Evolutionary conservation across 371 early-diverging fungal species (phyloP).

Genomic region (Mucor saturninus): DNA sequence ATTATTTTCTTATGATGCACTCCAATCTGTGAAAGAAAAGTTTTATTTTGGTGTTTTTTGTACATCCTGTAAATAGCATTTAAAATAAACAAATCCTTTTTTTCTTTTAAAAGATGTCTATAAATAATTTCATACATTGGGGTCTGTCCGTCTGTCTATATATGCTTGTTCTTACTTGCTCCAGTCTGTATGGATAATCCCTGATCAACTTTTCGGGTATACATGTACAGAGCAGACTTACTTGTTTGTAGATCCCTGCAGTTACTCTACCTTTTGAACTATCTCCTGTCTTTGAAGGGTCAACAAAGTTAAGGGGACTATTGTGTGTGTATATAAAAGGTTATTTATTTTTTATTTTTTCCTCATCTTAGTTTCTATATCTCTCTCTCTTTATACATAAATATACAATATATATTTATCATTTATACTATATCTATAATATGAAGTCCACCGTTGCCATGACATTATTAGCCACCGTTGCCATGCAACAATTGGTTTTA

Average conservation of each 20-base stretch:
- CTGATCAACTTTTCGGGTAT: constrained; percentile 9
- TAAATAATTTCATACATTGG: neutral
- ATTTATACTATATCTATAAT: neutral
- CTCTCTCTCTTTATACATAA: neutral
- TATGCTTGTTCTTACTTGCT: neutral
- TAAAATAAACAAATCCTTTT: constrained; percentile 15
- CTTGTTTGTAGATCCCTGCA: constrained; percentile 28
- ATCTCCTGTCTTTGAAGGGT: constrained; percentile 3
- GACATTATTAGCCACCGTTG: constrained; percentile 15
- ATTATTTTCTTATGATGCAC: constrained; percentile 41
- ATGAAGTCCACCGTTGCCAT: constrained; percentile 23
- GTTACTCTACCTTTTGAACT: neutral
- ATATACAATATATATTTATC: neutral
- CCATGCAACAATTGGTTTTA: constrained; percentile 17
- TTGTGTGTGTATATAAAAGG: neutral
- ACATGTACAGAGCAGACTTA: neutral
- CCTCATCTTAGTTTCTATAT: neutral
- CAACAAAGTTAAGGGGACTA: neutral
- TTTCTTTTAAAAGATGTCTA: neutral
- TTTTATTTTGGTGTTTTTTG: constrained; percentile 18
- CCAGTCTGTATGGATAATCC: neutral
- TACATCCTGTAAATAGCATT: constrained; percentile 28
- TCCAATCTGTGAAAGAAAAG: constrained; percentile 43
- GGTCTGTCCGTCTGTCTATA: neutral
- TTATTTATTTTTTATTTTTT: neutral